Conservation (phyloP, 2,329 filamentous ascomycete species). For the Cyclaneusma minus region DNA sequence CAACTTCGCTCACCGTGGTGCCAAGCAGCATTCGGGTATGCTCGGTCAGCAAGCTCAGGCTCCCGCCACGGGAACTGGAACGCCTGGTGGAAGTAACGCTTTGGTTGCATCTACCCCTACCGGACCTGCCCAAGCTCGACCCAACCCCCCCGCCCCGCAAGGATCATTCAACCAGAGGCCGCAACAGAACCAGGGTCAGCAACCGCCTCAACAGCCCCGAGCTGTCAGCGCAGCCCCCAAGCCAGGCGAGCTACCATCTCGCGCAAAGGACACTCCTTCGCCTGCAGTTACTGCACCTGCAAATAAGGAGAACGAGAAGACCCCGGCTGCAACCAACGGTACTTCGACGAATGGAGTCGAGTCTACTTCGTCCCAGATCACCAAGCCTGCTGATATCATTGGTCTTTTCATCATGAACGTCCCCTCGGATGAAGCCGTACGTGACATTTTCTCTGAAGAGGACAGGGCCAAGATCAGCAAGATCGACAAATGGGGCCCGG, state of each 20-base stretch:
- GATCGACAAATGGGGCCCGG: constrained; percentile 63
- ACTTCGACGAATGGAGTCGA: constrained; percentile 30
- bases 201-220: constrained; percentile 11
- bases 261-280: constrained; percentile 11
- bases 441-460: constrained; percentile 68
- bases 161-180: too few relatives aligned
- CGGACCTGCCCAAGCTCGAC: constrained; percentile 13
- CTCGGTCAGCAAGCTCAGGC: constrained; percentile 18
- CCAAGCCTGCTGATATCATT: constrained; percentile 48
- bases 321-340: constrained; percentile 31
- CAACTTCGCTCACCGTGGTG: constrained; percentile 92
- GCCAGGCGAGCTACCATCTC: constrained; percentile 9
- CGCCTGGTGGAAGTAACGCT: constrained; percentile 18
- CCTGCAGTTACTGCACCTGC: too few relatives aligned
- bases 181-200: constrained; percentile 13
- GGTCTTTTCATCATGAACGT: constrained; percentile 85
- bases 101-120: constrained; percentile 18
- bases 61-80: constrained; percentile 19
- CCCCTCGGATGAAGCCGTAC: constrained; percentile 67
- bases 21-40: constrained; percentile 49
- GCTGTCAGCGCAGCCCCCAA: constrained; percentile 15
- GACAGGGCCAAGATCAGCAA: constrained; percentile 68
- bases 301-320: constrained; percentile 44
- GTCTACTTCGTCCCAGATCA: constrained; percentile 37
- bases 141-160: constrained; percentile 11